phyloP scores from a whole-genome alignment of 352 stramenopile genomes.

The Globisporangium iwayamae region DNA sequence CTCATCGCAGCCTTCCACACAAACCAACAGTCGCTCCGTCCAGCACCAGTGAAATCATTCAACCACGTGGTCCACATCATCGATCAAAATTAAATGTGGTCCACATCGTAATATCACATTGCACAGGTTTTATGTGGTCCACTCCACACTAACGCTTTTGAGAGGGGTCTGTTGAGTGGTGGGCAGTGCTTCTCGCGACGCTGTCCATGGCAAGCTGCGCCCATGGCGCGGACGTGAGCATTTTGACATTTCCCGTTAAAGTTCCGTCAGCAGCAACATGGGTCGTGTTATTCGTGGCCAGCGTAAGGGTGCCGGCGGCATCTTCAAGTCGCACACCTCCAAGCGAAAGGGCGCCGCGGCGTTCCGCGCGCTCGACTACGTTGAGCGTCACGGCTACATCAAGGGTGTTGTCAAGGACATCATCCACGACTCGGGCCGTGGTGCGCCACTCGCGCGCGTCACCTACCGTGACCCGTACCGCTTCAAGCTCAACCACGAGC shows the following conservation, averaged over 20 bases:
- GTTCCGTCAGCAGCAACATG: conserved; percentile 42
- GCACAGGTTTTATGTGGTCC: conserved; percentile 1
- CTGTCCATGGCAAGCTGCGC: conserved; percentile 7
- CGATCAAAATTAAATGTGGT: background rate
- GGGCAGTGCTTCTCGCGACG: conserved; percentile 16
- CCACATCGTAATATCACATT: background rate
- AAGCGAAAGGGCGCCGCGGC: conserved; percentile 68
- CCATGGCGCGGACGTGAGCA: conserved; percentile 18
- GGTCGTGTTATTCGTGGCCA: conserved; percentile 88
- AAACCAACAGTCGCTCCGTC: background rate
- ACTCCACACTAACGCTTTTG: background rate
- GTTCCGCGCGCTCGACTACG: conserved; percentile 88
- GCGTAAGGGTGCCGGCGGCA: conserved; percentile 82
- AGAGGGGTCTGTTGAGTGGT: conserved; percentile 1
- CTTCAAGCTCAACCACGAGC: conserved; percentile 91
- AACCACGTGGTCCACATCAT: conserved; percentile 1
- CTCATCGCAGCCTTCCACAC: background rate
- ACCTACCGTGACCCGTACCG: conserved; percentile 91
- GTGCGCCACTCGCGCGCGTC: conserved; percentile 94
- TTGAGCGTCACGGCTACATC: conserved; percentile 96
- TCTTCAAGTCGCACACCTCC: conserved; percentile 85
- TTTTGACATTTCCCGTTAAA: conserved; percentile 79
- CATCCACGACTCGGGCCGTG: conserved; percentile 97
- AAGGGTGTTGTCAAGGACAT: conserved; percentile 99
- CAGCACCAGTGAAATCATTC: background rate